These are phyloP conservation scores for Nectriaceae sp. DNA, from an alignment of 2,329 filamentous ascomycete genomes.

Conservation along the genomic window DNA sequence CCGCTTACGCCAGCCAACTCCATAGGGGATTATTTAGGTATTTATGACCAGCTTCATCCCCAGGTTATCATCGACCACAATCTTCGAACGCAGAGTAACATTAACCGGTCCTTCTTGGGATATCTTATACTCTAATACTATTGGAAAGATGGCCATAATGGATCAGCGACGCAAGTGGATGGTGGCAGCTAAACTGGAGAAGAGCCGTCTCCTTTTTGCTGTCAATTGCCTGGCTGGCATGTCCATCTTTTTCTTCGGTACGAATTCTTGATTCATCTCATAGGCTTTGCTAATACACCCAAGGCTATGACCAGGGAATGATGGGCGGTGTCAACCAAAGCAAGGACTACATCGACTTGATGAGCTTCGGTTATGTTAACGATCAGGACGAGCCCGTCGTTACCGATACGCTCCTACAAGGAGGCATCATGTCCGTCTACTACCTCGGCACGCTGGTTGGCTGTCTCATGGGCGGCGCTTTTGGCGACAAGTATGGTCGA, in stretches of 20 bases:
- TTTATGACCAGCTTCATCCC: too few species aligned
- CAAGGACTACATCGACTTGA: conserved; percentile 63
- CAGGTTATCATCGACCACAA: too few species aligned
- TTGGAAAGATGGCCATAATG: too few species aligned
- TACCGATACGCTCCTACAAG: conserved; percentile 47
- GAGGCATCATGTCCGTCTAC: conserved; percentile 35
- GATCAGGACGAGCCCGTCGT: conserved; percentile 52
- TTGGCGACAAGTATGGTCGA: conserved; percentile 63
- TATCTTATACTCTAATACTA: too few species aligned
- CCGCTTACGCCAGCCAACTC: too few species aligned
- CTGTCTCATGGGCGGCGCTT: conserved; percentile 62
- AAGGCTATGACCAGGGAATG: conserved; percentile 52
- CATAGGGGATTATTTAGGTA: too few species aligned
- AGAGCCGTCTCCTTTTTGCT: conserved; percentile 56
- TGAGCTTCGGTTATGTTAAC: conserved; percentile 65
- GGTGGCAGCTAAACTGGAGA: conserved; percentile 56
- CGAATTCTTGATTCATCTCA: background rate
- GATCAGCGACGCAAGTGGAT: background rate
- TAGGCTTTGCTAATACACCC: background rate
- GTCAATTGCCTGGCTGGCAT: conserved; percentile 65
- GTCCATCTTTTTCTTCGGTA: conserved; percentile 68
- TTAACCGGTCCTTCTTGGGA: too few species aligned
- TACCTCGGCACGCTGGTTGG: conserved; percentile 64
- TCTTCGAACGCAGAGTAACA: too few species aligned
- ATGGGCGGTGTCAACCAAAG: conserved; percentile 69